These are phyloP conservation scores for Xerocomus nothofagi DNA, from an alignment of 1,284 basidiomycete species.

Conservation along the genomic window DNA sequence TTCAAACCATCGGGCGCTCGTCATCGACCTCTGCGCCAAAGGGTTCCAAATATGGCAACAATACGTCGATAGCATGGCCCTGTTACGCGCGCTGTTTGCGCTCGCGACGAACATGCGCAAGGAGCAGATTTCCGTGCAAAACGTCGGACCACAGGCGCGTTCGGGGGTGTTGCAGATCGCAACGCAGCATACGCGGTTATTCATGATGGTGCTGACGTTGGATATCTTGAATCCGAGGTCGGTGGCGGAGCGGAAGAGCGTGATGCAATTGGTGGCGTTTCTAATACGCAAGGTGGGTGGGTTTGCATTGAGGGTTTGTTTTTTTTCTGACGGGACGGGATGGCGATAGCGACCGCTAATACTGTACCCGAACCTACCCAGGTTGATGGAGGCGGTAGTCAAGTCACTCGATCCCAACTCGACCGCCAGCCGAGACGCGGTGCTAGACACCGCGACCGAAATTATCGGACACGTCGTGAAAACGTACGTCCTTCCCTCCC, in stretches of 20 bases:
- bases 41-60: conserved; percentile 95
- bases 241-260: conserved; percentile 80
- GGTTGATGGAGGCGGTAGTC: conserved; percentile 92
- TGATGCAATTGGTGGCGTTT: conserved; percentile 93
- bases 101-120: conserved; percentile 76
- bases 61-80: conserved; percentile 88
- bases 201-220: conserved; percentile 92
- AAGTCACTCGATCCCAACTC: conserved; percentile 94
- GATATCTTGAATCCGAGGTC: conserved; percentile 85
- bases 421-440: conserved; percentile 80
- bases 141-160: conserved; percentile 68
- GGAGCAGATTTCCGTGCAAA: conserved; percentile 63
- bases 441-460: conserved; percentile 89
- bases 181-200: conserved; percentile 80
- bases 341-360: conserved; percentile 73
- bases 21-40: conserved; percentile 86
- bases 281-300: conserved; percentile 81
- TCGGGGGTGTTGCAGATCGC: conserved; percentile 86
- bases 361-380: conserved; percentile 83
- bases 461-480: conserved; percentile 89
- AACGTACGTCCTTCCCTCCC: conserved; percentile 37
- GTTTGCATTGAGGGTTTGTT: background rate
- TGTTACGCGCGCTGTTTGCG: conserved; percentile 83
- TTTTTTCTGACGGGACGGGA: conserved; percentile 6
- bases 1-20: conserved; percentile 67